Conservation (phyloP, 257 asterid species). For the Cordia subcordata region DNA sequence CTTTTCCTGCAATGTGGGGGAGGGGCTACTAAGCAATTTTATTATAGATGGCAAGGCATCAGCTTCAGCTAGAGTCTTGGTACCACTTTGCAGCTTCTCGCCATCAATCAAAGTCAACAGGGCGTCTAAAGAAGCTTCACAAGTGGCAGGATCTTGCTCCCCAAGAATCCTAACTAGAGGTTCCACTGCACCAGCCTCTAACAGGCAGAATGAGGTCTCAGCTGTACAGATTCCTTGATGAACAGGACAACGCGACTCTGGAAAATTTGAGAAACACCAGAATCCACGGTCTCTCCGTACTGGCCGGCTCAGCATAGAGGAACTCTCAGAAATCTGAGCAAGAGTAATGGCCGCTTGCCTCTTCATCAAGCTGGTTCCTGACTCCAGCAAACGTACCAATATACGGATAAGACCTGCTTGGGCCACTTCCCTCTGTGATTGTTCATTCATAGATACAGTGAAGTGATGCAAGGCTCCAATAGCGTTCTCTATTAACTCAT, state of each 20-base stretch:
- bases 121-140: constrained; percentile 64
- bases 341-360: constrained; percentile 42
- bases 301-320: constrained; percentile 34
- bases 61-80: constrained; percentile 50
- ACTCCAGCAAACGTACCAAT: constrained; percentile 43
- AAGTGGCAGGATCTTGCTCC: constrained; percentile 35
- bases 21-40: constrained; percentile 39
- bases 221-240: constrained; percentile 48
- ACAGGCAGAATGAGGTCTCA: constrained; percentile 48
- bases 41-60: constrained; percentile 43
- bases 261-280: constrained; percentile 51
- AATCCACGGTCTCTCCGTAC: constrained; percentile 33
- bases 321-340: constrained; percentile 47
- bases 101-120: constrained; percentile 48
- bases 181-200: constrained; percentile 49
- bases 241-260: constrained; percentile 43
- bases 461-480: constrained; percentile 52
- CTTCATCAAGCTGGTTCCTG: constrained; percentile 36
- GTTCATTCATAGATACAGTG: constrained; percentile 29
- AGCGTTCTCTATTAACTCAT: constrained; percentile 39
- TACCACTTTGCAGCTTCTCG: constrained; percentile 45
- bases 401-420: constrained; percentile 40
- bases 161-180: constrained; percentile 42
- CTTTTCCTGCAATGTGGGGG: constrained; percentile 49
- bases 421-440: constrained; percentile 46